Evolutionary conservation across 352 stramenopile genomes (phyloP).

Genomic region (Pythium folliculosum): DNA sequence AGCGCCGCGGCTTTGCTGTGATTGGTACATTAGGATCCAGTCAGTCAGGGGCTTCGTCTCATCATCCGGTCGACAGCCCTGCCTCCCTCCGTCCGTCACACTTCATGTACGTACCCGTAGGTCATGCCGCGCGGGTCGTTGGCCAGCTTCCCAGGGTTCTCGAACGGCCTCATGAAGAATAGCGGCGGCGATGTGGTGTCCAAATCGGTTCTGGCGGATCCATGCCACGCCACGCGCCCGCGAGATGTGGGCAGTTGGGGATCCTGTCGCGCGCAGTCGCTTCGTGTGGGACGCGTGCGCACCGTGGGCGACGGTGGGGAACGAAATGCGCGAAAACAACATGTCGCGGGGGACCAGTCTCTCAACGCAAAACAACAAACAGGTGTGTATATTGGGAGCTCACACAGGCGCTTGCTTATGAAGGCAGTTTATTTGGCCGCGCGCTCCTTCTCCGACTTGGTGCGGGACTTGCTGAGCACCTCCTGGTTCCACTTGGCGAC

Average conservation of each 20-base stretch:
- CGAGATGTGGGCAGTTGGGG: neutral
- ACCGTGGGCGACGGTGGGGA: neutral
- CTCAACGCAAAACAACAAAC: neutral
- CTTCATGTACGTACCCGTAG: constrained; percentile 22
- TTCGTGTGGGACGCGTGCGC: too few relatives aligned
- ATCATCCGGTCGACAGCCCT: constrained; percentile 12
- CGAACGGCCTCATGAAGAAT: constrained; percentile 24
- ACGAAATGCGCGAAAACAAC: neutral
- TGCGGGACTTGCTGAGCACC: constrained; percentile 44
- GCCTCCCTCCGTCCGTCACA: too few relatives aligned
- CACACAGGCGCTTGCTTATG: neutral
- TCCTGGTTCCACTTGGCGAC: constrained; percentile 56
- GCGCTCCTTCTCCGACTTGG: constrained; percentile 36
- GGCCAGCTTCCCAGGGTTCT: constrained; percentile 28
- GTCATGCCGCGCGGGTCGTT: constrained; percentile 28
- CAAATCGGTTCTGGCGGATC: neutral
- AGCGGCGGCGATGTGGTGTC: neutral
- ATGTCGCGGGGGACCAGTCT: too few relatives aligned
- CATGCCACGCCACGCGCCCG: too few relatives aligned
- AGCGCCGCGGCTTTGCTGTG: constrained; percentile 28
- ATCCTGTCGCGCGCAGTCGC: too few relatives aligned
- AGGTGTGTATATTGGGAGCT: neutral
- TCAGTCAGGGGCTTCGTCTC: neutral
- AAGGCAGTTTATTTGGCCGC: neutral
- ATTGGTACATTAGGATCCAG: neutral